Conservation (phyloP, 1,139 yeast genomes). For the Geotrichum europaeum region DNA sequence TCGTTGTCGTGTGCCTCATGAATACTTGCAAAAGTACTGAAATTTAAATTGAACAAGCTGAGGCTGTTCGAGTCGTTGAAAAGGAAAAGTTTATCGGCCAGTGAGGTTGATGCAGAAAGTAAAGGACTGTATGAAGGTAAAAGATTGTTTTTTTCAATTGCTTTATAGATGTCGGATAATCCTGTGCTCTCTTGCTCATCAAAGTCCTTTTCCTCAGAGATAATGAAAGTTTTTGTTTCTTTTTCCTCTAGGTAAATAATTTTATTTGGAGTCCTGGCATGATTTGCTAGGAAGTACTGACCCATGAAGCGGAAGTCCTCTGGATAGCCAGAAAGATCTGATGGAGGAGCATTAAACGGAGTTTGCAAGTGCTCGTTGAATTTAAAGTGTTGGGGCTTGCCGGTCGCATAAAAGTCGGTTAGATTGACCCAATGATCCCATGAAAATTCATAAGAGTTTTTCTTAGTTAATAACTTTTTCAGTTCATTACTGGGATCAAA, state of each 20-base stretch:
- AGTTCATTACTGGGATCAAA: not conserved
- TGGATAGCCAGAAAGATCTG: slow-evolving; percentile 26
- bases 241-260: slow-evolving; percentile 24
- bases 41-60: not conserved
- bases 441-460: slow-evolving; percentile 22
- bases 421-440: slow-evolving; percentile 33
- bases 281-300: slow-evolving; percentile 25
- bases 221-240: slow-evolving; percentile 14
- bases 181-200: not conserved
- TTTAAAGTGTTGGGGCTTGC: slow-evolving; percentile 8
- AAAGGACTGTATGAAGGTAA: not conserved
- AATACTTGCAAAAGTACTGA: not conserved
- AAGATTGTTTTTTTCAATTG: not conserved
- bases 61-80: not conserved
- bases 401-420: slow-evolving; percentile 20
- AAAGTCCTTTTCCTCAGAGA: slow-evolving; percentile 10
- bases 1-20: not conserved
- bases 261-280: slow-evolving; percentile 27
- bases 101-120: not conserved
- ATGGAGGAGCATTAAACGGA: slow-evolving; percentile 19
- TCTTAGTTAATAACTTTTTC: not conserved
- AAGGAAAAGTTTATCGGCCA: not conserved
- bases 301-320: slow-evolving; percentile 24
- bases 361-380: not conserved
- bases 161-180: not conserved